Conservation (phyloP, 2,329 filamentous ascomycete genomes). For the Capronia coronata region DNA sequence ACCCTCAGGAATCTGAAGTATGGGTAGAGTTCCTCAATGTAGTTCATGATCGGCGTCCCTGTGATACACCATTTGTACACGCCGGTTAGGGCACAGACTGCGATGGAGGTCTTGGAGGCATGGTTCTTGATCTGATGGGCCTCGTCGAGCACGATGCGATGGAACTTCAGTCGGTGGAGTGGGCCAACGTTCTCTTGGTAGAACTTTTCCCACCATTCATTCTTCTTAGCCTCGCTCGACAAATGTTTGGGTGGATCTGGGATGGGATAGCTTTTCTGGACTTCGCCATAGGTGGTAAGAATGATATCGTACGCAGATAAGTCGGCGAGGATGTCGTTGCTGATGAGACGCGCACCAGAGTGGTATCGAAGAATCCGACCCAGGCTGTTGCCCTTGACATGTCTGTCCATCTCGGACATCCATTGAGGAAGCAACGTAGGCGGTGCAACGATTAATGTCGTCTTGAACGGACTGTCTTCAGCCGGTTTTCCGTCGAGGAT, state of each 20-base stretch:
- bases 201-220: slow-evolving; percentile 28
- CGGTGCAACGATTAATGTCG: slow-evolving; percentile 37
- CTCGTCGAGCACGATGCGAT: slow-evolving; percentile 40
- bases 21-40: slow-evolving; percentile 36
- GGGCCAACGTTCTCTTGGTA: slow-evolving; percentile 30
- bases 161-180: slow-evolving; percentile 35
- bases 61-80: slow-evolving; percentile 37
- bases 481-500: slow-evolving; percentile 33
- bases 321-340: slow-evolving; percentile 23
- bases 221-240: slow-evolving; percentile 21
- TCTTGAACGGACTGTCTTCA: slow-evolving; percentile 24
- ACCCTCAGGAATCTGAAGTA: slow-evolving; percentile 37
- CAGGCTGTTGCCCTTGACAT: slow-evolving; percentile 30
- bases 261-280: slow-evolving; percentile 33
- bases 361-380: slow-evolving; percentile 29
- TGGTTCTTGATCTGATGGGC: slow-evolving; percentile 34
- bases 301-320: slow-evolving; percentile 29
- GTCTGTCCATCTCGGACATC: slow-evolving; percentile 32
- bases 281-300: slow-evolving; percentile 37
- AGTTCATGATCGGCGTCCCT: slow-evolving; percentile 39
- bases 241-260: slow-evolving; percentile 23
- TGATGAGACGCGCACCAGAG: slow-evolving; percentile 23
- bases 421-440: slow-evolving; percentile 34
- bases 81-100: slow-evolving; percentile 34
- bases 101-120: slow-evolving; percentile 32